A percentile compares a stretch with the other conserved stretches of the same genome.
Evolutionary conservation across 176 grass and related monocot genomes (phyloP).

Genomic region (Avena eriantha): DNA sequence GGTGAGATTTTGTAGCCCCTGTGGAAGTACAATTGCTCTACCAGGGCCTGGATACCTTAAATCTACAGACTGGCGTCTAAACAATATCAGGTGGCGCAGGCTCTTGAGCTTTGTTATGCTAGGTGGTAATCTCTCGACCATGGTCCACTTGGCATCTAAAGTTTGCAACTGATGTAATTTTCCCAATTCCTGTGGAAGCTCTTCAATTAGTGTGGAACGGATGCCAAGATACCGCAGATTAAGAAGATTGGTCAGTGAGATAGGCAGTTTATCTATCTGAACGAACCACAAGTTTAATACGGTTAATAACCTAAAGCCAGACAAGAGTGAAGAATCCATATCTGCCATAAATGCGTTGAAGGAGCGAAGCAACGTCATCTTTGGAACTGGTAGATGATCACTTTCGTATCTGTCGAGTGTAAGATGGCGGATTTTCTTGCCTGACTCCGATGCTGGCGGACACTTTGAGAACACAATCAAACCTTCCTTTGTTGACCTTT

Average conservation of each 20-base stretch:
- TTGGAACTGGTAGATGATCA: neutral
- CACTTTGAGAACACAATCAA: neutral
- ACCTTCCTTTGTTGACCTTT: conserved; percentile 37
- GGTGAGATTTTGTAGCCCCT: conserved; percentile 17
- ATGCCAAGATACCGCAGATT: conserved; percentile 39
- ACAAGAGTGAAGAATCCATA: neutral
- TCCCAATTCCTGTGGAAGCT: conserved; percentile 24
- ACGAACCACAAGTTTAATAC: conserved; percentile 23
- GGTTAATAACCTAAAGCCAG: conserved; percentile 18
- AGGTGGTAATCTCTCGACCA: conserved; percentile 16
- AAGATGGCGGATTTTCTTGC: conserved; percentile 22
- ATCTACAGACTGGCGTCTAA: neutral
- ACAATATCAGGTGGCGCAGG: conserved; percentile 42
- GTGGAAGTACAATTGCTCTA: neutral
- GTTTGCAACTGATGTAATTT: conserved; percentile 34
- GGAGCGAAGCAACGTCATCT: neutral
- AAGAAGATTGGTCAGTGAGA: neutral
- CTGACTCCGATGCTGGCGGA: neutral
- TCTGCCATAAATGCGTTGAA: neutral
- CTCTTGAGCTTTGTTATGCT: conserved; percentile 30
- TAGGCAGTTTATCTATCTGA: neutral
- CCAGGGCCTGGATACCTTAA: neutral
- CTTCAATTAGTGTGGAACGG: neutral
- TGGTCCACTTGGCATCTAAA: conserved; percentile 41
- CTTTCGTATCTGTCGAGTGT: neutral